phyloP scores from a whole-genome alignment of 2,329 filamentous ascomycete genomes.

The Zasmidium citrigriseum region DNA sequence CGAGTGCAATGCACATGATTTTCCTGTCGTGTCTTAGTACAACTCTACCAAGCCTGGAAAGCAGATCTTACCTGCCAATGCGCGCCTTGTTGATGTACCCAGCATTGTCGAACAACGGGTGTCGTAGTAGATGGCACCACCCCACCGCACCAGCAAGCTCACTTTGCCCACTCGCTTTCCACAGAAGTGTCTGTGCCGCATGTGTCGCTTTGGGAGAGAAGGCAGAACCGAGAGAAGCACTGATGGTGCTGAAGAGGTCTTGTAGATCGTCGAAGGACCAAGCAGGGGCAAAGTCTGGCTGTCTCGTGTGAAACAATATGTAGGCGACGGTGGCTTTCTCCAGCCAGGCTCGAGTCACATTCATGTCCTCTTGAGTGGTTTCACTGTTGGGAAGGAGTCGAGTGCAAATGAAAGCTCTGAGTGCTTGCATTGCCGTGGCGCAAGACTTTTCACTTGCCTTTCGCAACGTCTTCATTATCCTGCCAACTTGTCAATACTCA shows the following conservation, averaged over 20 bases:
- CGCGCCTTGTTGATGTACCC: constrained; percentile 68
- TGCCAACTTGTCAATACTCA: constrained; percentile 15
- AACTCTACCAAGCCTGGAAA: neutral
- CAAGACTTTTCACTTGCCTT: constrained; percentile 54
- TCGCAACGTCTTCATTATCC: constrained; percentile 67
- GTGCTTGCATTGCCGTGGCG: constrained; percentile 31
- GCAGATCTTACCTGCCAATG: constrained; percentile 58
- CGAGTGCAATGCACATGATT: constrained; percentile 68
- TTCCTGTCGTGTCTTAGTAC: constrained; percentile 59
- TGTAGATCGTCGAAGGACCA: constrained; percentile 2
- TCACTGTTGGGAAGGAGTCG: constrained; percentile 53
- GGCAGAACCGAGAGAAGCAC: neutral
- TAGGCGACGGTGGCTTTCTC: constrained; percentile 70
- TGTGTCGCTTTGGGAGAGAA: constrained; percentile 64
- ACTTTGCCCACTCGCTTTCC: constrained; percentile 58
- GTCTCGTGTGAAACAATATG: constrained; percentile 63
- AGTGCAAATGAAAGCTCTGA: constrained; percentile 66
- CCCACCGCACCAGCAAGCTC: constrained; percentile 2
- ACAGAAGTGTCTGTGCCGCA: constrained; percentile 72
- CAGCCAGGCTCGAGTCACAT: constrained; percentile 58
- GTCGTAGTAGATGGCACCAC: constrained; percentile 73
- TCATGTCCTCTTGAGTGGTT: neutral
- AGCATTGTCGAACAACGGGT: constrained; percentile 65
- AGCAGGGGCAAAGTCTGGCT: constrained; percentile 12
- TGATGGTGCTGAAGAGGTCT: constrained; percentile 16